A percentile compares a stretch with the other conserved stretches of the same genome.
These are phyloP conservation scores for Pythium sp. DNA, from an alignment of 352 stramenopile species.

Conservation along the genomic window DNA sequence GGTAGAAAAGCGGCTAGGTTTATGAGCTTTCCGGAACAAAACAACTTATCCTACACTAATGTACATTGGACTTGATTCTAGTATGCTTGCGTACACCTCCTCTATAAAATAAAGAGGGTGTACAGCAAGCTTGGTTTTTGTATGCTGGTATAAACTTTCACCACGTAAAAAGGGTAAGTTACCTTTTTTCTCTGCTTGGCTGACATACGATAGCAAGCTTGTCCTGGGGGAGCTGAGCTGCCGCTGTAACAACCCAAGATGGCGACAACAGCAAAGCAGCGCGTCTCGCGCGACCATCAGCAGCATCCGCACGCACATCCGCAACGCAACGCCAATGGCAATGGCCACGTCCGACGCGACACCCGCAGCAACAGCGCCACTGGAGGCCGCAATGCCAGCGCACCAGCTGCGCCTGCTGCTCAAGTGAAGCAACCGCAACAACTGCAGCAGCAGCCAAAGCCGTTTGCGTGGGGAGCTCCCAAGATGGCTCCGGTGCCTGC, in stretches of 20 bases:
- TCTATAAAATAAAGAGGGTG: too few species aligned
- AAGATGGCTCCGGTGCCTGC: neutral
- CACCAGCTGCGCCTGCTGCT: neutral
- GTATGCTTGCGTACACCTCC: too few species aligned
- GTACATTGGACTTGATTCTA: too few species aligned
- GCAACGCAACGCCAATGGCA: constrained; percentile 1
- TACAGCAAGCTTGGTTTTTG: too few species aligned
- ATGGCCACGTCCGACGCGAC: neutral
- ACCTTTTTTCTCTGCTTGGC: too few species aligned
- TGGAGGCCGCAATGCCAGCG: neutral
- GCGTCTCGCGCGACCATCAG: constrained; percentile 5
- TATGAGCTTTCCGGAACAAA: too few species aligned
- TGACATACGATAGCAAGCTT: too few species aligned
- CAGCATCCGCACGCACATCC: neutral
- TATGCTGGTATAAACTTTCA: too few species aligned
- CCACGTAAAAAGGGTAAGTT: too few species aligned
- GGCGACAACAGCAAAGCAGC: constrained; percentile 7
- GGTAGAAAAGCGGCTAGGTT: too few species aligned
- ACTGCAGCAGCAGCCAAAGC: constrained; percentile 11
- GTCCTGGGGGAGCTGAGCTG: too few species aligned
- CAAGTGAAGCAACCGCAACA: neutral
- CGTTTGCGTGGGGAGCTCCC: constrained; percentile 13
- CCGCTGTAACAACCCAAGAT: neutral
- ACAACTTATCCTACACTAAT: too few species aligned
- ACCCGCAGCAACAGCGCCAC: neutral